A percentile compares a stretch with the other conserved stretches of the same genome.
phyloP scores from a whole-genome alignment of 345 rosid genomes.

The Eucalyptus shirleyi region DNA sequence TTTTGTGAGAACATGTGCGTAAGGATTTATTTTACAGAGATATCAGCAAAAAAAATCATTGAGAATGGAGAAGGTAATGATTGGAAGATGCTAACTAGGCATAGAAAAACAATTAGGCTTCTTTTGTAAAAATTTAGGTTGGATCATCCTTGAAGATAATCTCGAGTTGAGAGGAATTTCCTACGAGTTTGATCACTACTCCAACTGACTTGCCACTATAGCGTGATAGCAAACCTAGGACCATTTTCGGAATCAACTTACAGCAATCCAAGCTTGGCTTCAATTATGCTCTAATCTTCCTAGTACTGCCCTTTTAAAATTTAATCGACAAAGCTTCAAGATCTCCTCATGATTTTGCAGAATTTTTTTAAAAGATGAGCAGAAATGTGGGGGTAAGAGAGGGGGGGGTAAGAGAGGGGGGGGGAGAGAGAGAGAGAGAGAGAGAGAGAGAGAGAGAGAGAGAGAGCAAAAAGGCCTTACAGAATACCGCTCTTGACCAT shows the following conservation, averaged over 20 bases:
- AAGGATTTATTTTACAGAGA: background rate
- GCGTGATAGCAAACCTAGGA: background rate
- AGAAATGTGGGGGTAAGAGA: background rate
- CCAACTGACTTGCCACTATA: too few species aligned
- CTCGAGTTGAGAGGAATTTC: too few species aligned
- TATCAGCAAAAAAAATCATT: background rate
- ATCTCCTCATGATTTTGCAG: background rate
- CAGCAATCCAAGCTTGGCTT: background rate
- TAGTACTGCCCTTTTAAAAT: background rate
- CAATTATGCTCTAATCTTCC: background rate
- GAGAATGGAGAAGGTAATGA: background rate
- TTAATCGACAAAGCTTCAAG: background rate
- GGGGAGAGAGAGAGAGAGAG: too few species aligned
- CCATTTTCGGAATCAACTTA: background rate
- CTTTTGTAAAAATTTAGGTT: background rate
- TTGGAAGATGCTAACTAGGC: background rate
- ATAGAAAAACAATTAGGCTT: background rate
- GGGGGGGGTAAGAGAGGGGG: accelerated
- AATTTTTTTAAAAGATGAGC: background rate
- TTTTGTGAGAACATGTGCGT: background rate
- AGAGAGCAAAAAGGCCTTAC: constrained; percentile 4
- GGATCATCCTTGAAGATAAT: background rate
- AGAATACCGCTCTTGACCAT: constrained; percentile 68
- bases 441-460: background rate
- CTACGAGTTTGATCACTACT: too few species aligned